Evolutionary conservation across 306 rosid species (phyloP).

Genomic region (Lagenaria siceraria): DNA sequence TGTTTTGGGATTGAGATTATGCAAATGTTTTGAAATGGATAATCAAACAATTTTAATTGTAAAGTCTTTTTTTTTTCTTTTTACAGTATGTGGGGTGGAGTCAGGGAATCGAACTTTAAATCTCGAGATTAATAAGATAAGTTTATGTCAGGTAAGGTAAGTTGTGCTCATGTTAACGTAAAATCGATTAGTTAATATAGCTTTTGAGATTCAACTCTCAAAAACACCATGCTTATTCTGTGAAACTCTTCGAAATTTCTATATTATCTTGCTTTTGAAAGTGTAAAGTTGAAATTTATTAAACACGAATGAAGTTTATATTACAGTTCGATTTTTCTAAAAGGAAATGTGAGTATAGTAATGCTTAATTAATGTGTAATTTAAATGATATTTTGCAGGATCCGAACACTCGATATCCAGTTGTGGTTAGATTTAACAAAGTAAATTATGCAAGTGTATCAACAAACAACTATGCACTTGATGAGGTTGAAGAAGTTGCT

Average conservation of each 20-base stretch:
- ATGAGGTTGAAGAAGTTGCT: conserved; percentile 16
- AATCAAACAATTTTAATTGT: no score
- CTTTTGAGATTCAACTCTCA: neutral
- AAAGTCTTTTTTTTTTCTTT: no score
- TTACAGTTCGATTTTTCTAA: neutral
- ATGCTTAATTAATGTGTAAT: no score
- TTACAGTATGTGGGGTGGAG: no score
- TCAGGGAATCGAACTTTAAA: no score
- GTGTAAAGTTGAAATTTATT: neutral
- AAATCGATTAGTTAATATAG: neutral
- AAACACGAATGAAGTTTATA: no score
- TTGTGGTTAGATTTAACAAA: conserved; percentile 19
- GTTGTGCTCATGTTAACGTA: no score
- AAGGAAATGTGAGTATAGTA: no score
- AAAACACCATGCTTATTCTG: no score
- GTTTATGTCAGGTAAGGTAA: no score
- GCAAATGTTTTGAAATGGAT: neutral
- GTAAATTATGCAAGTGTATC: conserved; percentile 21
- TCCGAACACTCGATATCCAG: conserved; percentile 15
- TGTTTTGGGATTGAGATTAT: neutral
- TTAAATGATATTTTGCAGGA: conserved; percentile 10
- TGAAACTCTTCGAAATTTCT: no score
- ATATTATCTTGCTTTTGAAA: neutral
- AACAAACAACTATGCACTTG: conserved; percentile 20
- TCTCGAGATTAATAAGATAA: no score